Conservation (phyloP, 805 yeast species). For the Starmera amethionina region DNA sequence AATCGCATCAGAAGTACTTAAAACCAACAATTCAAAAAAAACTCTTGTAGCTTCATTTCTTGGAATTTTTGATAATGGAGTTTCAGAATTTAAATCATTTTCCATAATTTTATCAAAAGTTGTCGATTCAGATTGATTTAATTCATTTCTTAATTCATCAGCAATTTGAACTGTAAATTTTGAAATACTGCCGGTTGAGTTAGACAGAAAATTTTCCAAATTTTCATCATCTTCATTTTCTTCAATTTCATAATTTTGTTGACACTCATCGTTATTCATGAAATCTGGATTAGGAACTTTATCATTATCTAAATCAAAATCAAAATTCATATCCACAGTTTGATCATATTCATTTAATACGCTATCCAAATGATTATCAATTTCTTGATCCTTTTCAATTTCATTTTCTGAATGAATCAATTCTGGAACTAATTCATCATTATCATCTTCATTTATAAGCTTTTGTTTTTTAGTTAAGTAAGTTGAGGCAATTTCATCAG, state of each 20-base stretch:
- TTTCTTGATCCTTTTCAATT: slow-evolving; percentile 4
- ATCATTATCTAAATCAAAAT: slow-evolving; percentile 30
- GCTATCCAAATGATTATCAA: slow-evolving; percentile 4
- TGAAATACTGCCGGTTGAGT: slow-evolving; percentile 24
- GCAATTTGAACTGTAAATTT: slow-evolving; percentile 49
- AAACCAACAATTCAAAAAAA: slow-evolving; percentile 74
- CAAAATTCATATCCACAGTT: slow-evolving; percentile 17
- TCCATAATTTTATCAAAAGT: slow-evolving; percentile 31
- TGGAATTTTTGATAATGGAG: slow-evolving; percentile 27
- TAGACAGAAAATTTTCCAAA: slow-evolving; percentile 7
- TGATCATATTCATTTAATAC: slow-evolving; percentile 5
- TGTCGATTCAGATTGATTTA: slow-evolving; percentile 16
- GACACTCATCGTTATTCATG: slow-evolving; percentile 3
- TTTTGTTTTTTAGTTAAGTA: too few relatives aligned
- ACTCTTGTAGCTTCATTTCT: slow-evolving; percentile 57
- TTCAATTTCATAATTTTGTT: background rate
- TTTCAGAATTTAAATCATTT: slow-evolving; percentile 9
- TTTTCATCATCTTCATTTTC: slow-evolving; percentile 13
- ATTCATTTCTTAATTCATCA: slow-evolving; percentile 27
- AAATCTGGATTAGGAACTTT: background rate
- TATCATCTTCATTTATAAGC: too few relatives aligned
- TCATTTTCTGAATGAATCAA: slow-evolving; percentile 11
- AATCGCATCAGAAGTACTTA: slow-evolving; percentile 71
- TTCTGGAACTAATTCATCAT: slow-evolving; percentile 10
- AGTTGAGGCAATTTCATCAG: too few relatives aligned